Evolutionary conservation across 768 basidiomycete species (phyloP), one percentile per base, ranked within the genome.

Genomic region (Sporobolomyces roseus): DNA sequence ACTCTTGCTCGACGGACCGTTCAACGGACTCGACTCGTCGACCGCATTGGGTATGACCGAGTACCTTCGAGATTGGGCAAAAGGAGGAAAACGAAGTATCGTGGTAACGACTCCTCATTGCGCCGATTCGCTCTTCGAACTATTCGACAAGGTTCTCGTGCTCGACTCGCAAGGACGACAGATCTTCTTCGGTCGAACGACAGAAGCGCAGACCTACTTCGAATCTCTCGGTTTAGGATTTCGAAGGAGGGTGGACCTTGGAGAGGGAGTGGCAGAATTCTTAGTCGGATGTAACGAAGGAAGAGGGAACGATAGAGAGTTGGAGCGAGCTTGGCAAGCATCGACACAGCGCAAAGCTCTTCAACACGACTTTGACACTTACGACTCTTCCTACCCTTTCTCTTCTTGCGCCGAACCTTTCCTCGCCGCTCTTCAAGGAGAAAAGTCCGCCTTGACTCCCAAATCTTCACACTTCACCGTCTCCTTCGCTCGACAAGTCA

Each of bases 131-230:
- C 79, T 80, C 65, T 81, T 79, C 74, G 72, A 80, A 10, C 77
- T 79, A 55, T 92, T 94, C 76, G 91, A 93, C 81, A 89, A 92
- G 78, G 87, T 91, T 38, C 86, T 87, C 76, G 84, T 91, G 41
- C 83, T 92, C 74, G 84, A 87, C 78, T 84, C 87, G 78, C 87
- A 87, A 6, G 88, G 89, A 5, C 80, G 81, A 41, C 86, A 87
- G 83, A 85, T 84, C 32, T 92, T 87, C 80, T 91, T 84, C 63
- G 90, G 90, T 2, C 84, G 84, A 9, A 84, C 85, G 2, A 78
- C 82, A 52, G 78, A 83, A 66, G 90, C 89, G 0, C 81, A 84
- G 58, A 80, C 84, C 67, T 89, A 90, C 77, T 73, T 73, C 25
- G 85, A 87, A 64, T 83, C 68, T 84, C 88, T 82, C 85, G 77